Percentiles rank a stretch among this genome's conserved stretches.
Evolutionary conservation across 345 rosid species (phyloP).

Genomic region (Citrus medica): DNA sequence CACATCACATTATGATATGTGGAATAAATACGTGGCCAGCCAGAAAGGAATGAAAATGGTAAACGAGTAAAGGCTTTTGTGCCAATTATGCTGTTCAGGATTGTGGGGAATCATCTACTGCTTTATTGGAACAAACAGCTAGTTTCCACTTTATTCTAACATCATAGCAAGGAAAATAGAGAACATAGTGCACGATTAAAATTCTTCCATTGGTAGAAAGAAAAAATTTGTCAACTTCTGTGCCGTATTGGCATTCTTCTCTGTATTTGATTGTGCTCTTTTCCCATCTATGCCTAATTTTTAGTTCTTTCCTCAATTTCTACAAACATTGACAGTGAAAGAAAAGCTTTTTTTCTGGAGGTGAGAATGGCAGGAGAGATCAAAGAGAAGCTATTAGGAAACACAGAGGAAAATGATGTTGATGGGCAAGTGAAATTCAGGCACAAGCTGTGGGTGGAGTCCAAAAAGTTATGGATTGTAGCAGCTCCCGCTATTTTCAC

Average conservation of each 20-base stretch:
- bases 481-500: conserved; percentile 82
- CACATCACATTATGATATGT: background rate
- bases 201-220: background rate
- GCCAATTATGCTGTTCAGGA: background rate
- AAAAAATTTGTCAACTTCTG: background rate
- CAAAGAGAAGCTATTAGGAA: conserved; percentile 23
- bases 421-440: conserved; percentile 22
- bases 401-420: background rate
- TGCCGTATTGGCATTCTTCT: background rate
- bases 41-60: background rate
- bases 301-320: background rate
- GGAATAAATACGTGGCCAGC: background rate
- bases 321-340: background rate
- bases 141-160: too few relatives aligned
- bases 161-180: background rate
- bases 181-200: background rate
- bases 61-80: background rate
- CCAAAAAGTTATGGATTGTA: conserved; percentile 64
- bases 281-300: background rate
- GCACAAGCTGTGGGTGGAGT: conserved; percentile 51
- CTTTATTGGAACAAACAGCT: background rate
- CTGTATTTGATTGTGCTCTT: background rate
- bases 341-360: background rate
- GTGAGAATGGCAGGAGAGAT: conserved; percentile 28
- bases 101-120: background rate